phyloP scores from a whole-genome alignment of 148 eudicot species.

The Nyssa sinensis region DNA sequence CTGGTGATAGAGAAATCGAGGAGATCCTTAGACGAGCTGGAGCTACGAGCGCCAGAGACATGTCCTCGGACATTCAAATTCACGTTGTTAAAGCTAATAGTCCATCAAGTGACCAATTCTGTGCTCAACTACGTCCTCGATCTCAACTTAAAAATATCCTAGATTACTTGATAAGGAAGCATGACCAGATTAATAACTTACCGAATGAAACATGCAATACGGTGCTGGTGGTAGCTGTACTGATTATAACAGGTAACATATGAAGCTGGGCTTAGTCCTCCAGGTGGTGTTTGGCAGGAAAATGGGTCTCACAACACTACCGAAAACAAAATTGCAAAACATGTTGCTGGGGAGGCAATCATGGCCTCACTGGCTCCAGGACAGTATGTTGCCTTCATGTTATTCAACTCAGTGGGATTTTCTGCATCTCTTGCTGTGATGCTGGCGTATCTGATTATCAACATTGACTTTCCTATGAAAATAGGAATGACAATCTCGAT shows the following conservation, averaged over 20 bases:
- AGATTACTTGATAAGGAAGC: constrained; percentile 52
- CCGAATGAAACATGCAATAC: constrained; percentile 45
- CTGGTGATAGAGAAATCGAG: constrained; percentile 48
- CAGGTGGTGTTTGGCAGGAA: constrained; percentile 67
- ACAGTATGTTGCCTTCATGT: constrained; percentile 27
- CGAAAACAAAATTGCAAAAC: constrained; percentile 10
- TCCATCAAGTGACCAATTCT: neutral
- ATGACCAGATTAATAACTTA: constrained; percentile 41
- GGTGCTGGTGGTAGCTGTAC: constrained; percentile 45
- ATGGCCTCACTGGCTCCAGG: constrained; percentile 31
- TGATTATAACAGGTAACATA: constrained; percentile 59
- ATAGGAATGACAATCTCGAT: constrained; percentile 37
- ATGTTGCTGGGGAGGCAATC: constrained; percentile 47
- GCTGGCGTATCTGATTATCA: constrained; percentile 47
- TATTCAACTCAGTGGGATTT: constrained; percentile 49
- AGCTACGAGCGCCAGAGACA: constrained; percentile 30
- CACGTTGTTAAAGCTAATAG: neutral
- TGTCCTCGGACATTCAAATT: neutral
- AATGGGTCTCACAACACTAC: neutral
- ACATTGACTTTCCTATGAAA: constrained; percentile 43
- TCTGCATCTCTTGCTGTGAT: constrained; percentile 37
- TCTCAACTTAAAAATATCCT: constrained; percentile 8
- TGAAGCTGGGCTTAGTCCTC: constrained; percentile 54
- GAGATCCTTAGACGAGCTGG: constrained; percentile 35
- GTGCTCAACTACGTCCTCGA: neutral